Evolutionary conservation across 1,284 basidiomycete species (phyloP), one percentile per base, ranked within the genome.

Genomic region (Ganoderma lucidum): DNA sequence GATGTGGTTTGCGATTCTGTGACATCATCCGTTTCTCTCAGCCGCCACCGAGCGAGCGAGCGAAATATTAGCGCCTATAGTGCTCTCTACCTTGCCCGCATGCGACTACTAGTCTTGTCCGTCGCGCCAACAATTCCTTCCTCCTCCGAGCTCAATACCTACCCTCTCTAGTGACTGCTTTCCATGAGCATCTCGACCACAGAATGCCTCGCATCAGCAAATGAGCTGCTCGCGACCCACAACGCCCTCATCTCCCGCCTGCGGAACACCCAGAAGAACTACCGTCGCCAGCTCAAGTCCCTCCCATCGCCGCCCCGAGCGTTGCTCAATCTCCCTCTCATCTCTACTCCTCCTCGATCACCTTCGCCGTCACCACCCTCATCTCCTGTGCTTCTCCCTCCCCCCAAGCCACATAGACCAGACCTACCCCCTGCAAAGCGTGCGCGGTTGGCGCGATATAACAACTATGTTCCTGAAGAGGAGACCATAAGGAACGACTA

Each of bases 401-500:
- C 78, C 58, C 81, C 83, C 23, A 82, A 80, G 67, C 79, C 80
- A 0, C 74, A 80, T 19, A 83, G 90, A 61, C 76, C 82, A 19
- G 92, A 94, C 73, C 80, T 94, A 2, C 86, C 90, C 0, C 89
- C 88, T 19, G 85, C 88, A 6, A 95, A 95, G 77, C 88, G 88
- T 8, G 92, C 92, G 0, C 86, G 93, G 9, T 81, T 87, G 10
- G 84, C 85, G 28, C 84, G 90, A 55, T 95, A 94, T 74, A 75
- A 77, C 55, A 95, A 95, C 77, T 96, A 96, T 74, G 86, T 95
- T 14, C 90, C 94, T 1, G 93, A 96, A 73, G 97, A 98, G 78
- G 96, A 98, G 78, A 97, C 96, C 0, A 93, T 99, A 60, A 87
- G 96, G 64, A 99, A 98, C 78, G 96, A 99, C 82, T 97, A 98